A percentile compares a stretch with the other conserved stretches of the same genome.
Conservation (phyloP, 768 basidiomycete genomes). For the Lentinus brumalis region DNA sequence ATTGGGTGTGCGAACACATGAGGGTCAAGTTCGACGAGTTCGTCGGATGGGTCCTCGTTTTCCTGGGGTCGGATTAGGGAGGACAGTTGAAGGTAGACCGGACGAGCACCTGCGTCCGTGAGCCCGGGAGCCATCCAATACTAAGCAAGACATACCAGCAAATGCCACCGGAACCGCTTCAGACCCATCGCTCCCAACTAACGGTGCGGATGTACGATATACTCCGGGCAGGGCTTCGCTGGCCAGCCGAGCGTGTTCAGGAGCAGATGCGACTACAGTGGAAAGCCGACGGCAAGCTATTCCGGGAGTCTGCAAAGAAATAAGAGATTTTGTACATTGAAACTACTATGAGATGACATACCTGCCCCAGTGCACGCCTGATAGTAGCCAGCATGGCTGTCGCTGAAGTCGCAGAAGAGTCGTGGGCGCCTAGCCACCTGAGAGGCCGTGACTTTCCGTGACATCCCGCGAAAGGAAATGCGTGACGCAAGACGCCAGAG, state of each 20-base stretch:
- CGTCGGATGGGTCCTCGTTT: constrained; percentile 43
- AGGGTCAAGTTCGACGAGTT: constrained; percentile 68
- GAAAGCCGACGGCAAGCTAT: constrained; percentile 19
- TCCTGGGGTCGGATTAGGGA: constrained; percentile 51
- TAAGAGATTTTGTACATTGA: background rate
- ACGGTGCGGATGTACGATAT: background rate
- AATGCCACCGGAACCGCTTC: background rate
- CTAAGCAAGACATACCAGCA: background rate
- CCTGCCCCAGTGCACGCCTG: constrained; percentile 25
- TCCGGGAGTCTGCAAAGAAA: constrained; percentile 1
- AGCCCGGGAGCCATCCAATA: background rate
- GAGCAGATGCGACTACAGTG: constrained; percentile 10
- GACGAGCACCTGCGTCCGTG: constrained; percentile 40
- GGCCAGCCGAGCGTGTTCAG: background rate
- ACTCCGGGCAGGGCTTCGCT: background rate
- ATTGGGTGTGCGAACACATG: constrained; percentile 89
- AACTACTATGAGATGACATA: constrained; percentile 7
- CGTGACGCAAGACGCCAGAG: constrained; percentile 15
- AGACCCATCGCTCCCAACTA: background rate
- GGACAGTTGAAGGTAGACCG: constrained; percentile 64
- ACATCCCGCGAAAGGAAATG: background rate
- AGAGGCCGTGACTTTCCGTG: background rate
- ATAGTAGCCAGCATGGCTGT: constrained; percentile 28
- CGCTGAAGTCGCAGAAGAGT: background rate
- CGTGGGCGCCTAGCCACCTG: background rate